Base-by-base conservation (phyloP, 1,284 basidiomycete species). In the Coriolopsis trogii region DNA sequence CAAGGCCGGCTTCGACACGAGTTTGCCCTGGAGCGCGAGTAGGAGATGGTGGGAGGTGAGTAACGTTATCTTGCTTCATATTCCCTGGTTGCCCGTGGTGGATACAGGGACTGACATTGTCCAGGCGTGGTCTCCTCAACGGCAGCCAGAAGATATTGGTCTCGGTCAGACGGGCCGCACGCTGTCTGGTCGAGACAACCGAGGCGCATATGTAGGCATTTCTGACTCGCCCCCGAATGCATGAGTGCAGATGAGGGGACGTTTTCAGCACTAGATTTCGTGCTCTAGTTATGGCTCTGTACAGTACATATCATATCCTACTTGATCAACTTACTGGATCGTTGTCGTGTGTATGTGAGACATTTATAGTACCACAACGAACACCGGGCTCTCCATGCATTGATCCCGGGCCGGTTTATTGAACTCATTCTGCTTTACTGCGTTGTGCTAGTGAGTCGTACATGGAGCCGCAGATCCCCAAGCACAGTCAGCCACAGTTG, bases 41-140 rank as follows among this genome's bases (percentile, higher is more conserved):
- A 76, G 78, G 59, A 74, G 82, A 58, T 91, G 88, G 89, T 91
- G 89, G 89, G 85, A 90, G 80, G 89, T 89, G 58, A 55, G 55
- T 42, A 51, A 30, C 48, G 21, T 55, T 55, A 38, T 55, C 31
- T 25, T 16, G 20, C 15, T n/a, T 6, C 42, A n/a, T 28, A 31
- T 8, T 23, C 34, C 39, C 38, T 40, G 34, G 34, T 24, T 16
- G 33, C 12, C 12, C 41, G 41, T 33, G 12, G n/a, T n/a, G n/a
- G n/a, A n/a, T n/a, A n/a, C n/a, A n/a, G n/a, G n/a, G n/a, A n/a
- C n/a, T n/a, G n/a, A n/a, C n/a, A n/a, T 46, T 44, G 23, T 42
- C 12, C 41, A 88, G 85, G 76, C 81, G 54, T 85, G 80, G 81
- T 68, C 77, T 55, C 82, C 85, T 49, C 78, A 76, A 59, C 72